Evolutionary conservation across 805 yeast species (phyloP).

Genomic region (Suhomyces kilbournensis): DNA sequence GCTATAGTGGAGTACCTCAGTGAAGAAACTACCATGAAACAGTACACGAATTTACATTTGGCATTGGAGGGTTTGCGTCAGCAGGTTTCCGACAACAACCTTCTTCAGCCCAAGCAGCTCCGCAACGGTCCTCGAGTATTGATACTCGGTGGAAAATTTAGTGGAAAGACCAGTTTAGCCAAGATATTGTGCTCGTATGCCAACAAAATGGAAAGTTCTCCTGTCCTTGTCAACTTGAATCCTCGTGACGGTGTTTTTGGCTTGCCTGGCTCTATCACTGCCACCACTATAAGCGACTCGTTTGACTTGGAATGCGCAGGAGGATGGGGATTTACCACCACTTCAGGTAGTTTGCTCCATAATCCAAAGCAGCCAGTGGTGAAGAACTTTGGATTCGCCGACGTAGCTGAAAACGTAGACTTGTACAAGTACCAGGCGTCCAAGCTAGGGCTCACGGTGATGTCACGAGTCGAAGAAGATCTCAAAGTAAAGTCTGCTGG

Average conservation of each 20-base stretch:
- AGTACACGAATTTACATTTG: conserved; percentile 68
- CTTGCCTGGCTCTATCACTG: conserved; percentile 81
- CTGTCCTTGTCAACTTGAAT: conserved; percentile 75
- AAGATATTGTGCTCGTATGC: conserved; percentile 76
- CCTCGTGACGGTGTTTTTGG: conserved; percentile 69
- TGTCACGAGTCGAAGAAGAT: conserved; percentile 53
- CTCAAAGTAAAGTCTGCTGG: conserved; percentile 48
- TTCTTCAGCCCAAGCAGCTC: conserved; percentile 19
- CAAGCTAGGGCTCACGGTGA: conserved; percentile 48
- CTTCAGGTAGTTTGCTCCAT: conserved; percentile 68
- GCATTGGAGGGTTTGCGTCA: conserved; percentile 59
- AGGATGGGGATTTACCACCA: conserved; percentile 75
- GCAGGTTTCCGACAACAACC: conserved; percentile 22
- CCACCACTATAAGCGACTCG: conserved; percentile 77
- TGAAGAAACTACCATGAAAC: conserved; percentile 66
- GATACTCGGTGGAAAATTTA: conserved; percentile 65
- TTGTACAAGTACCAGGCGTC: conserved; percentile 50
- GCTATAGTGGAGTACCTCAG: conserved; percentile 59
- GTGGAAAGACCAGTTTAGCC: conserved; percentile 78
- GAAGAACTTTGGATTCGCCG: conserved; percentile 71
- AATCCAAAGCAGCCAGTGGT: conserved; percentile 92
- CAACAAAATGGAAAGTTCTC: conserved; percentile 60
- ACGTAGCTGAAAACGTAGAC: conserved; percentile 52
- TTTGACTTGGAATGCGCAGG: conserved; percentile 68
- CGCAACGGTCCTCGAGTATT: conserved; percentile 58